Base-by-base conservation (phyloP, 192 early-diverging fungal species). In the Entophlyctis luteolus region DNA sequence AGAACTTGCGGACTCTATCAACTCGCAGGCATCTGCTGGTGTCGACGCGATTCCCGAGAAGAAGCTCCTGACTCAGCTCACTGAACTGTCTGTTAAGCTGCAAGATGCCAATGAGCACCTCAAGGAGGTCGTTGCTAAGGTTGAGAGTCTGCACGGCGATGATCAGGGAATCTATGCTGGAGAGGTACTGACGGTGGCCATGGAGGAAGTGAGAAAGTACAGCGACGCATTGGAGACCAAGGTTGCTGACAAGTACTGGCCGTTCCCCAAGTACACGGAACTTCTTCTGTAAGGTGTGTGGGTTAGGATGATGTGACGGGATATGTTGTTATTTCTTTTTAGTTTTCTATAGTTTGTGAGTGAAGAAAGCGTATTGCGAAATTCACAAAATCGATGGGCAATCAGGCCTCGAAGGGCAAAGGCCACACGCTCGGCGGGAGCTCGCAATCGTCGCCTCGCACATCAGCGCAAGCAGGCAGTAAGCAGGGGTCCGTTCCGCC, bases 261-360 rank as follows among this genome's bases (percentile, higher is more conserved):
- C 93, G 31, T 87, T 91, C 76, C 96, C 96, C 77, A 95, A 93
- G 81, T 98, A 98, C 85, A 87, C 89, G 31, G 94, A 98, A 83
- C 86, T 98, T 20, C 29, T 63, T 4, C 23, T 62, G 12, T 62
- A 48, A 55, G n/a, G n/a, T n/a, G n/a, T n/a, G n/a, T n/a, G n/a
- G n/a, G n/a, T n/a, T n/a, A n/a, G n/a, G n/a, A n/a, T n/a, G n/a
- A n/a, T n/a, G n/a, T n/a, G n/a, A n/a, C n/a, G n/a, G n/a, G n/a
- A n/a, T n/a, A n/a, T n/a, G n/a, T n/a, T n/a, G n/a, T n/a, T n/a
- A n/a, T n/a, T n/a, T n/a, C n/a, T n/a, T n/a, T n/a, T n/a, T n/a
- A n/a, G n/a, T n/a, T n/a, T n/a, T n/a, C n/a, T n/a, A n/a, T n/a
- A n/a, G n/a, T n/a, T n/a, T n/a, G n/a, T n/a, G n/a, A n/a, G n/a